A percentile compares a stretch with the other conserved stretches of the same genome.
These are phyloP conservation scores for Chaetomium fimeti DNA, from an alignment of 495 filamentous ascomycete species.

Conservation along the genomic window DNA sequence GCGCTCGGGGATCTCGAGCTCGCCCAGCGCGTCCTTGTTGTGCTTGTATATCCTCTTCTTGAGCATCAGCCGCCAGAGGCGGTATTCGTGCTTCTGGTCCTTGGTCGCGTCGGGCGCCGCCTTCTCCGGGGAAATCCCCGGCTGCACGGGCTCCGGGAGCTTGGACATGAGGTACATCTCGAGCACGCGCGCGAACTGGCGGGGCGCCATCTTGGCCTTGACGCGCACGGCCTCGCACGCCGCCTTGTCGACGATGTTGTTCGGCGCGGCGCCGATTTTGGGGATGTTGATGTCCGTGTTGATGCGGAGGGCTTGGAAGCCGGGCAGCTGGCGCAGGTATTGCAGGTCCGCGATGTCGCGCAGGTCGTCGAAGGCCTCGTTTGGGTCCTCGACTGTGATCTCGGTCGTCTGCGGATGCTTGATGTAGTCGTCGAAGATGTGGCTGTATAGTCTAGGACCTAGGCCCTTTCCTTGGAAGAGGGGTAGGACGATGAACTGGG, in stretches of 20 bases:
- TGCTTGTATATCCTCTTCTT: conserved; percentile 80
- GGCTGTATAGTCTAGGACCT: conserved; percentile 76
- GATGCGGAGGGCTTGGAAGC: conserved; percentile 54
- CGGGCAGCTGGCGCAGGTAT: conserved; percentile 56
- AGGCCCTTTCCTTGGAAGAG: conserved; percentile 78
- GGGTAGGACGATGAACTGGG: conserved; percentile 91
- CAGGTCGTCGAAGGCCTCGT: conserved; percentile 88
- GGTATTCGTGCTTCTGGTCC: conserved; percentile 54
- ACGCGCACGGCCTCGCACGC: conserved; percentile 60
- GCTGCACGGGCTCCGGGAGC: conserved; percentile 63
- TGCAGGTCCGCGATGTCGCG: conserved; percentile 79
- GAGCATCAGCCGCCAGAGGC: conserved; percentile 77
- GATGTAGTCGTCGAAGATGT: conserved; percentile 66
- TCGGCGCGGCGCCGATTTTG: conserved; percentile 52
- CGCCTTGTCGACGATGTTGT: conserved; percentile 58
- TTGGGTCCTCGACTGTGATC: conserved; percentile 93
- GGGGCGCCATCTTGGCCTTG: conserved; percentile 70
- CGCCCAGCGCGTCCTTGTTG: conserved; percentile 71
- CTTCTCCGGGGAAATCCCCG: conserved; percentile 32
- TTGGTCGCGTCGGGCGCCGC: conserved; percentile 24
- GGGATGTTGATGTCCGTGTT: conserved; percentile 44
- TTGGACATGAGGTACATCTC: conserved; percentile 85
- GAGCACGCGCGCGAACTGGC: conserved; percentile 83
- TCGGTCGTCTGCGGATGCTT: conserved; percentile 64
- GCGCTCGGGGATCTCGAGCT: conserved; percentile 73